Evolutionary conservation across 768 basidiomycete genomes (phyloP).

Genomic region (Gautieria morchelliformis): DNA sequence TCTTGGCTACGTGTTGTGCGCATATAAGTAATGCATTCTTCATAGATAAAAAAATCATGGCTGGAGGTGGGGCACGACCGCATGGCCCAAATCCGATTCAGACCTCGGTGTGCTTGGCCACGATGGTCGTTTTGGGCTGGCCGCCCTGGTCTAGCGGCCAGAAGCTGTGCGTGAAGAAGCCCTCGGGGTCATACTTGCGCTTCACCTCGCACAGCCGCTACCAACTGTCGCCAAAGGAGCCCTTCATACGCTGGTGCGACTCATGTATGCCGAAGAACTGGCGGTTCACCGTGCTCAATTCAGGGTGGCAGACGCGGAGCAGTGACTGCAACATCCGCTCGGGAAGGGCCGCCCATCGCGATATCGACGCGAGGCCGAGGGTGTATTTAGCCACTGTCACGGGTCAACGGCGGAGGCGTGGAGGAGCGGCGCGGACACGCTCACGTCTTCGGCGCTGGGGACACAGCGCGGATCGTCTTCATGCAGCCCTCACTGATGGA

Average conservation of each 20-base stretch:
- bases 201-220: constrained; percentile 61
- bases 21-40: too few relatives aligned
- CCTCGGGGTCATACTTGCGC: constrained; percentile 62
- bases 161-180: constrained; percentile 67
- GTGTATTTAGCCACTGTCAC: constrained; percentile 71
- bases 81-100: too few relatives aligned
- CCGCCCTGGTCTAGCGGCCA: constrained; percentile 67
- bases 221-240: constrained; percentile 72
- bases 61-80: too few relatives aligned
- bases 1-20: too few relatives aligned
- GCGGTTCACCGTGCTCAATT: constrained; percentile 1
- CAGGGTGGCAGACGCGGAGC: constrained; percentile 11
- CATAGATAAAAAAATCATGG: too few relatives aligned
- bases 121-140: constrained; percentile 18
- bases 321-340: constrained; percentile 45
- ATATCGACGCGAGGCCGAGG: constrained; percentile 56
- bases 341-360: constrained; percentile 83
- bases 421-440: constrained; percentile 13
- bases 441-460: constrained; percentile 70
- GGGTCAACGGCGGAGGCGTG: not conserved
- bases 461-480: constrained; percentile 75
- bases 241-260: constrained; percentile 47
- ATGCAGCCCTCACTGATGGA: constrained; percentile 89
- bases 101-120: not conserved
- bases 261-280: constrained; percentile 74